A percentile compares a stretch with the other conserved stretches of the same genome.
Conservation (phyloP, 495 filamentous ascomycete genomes). For the Xylaria flabelliformis region DNA sequence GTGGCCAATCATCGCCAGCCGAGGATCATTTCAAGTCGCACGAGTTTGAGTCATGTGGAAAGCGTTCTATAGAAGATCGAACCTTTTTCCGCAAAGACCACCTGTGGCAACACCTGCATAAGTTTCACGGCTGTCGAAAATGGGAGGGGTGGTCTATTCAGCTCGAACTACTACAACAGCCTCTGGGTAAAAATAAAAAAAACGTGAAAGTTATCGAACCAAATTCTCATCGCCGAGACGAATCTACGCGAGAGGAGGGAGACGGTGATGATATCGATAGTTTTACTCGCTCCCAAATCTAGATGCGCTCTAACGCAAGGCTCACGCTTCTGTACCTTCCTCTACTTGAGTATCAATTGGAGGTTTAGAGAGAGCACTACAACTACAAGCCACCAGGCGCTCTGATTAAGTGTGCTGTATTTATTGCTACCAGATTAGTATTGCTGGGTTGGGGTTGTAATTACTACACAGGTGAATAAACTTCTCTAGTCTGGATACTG, state of each 20-base stretch:
- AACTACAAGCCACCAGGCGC: not conserved
- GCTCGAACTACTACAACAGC: not conserved
- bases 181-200: too few species aligned
- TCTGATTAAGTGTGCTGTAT: not conserved
- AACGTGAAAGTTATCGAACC: not conserved
- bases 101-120: slow-evolving; percentile 66
- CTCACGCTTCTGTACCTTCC: not conserved
- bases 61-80: slow-evolving; percentile 55
- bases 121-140: slow-evolving; percentile 63
- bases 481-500: not conserved
- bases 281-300: not conserved
- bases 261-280: not conserved
- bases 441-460: not conserved
- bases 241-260: not conserved
- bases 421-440: not conserved
- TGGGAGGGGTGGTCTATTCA: slow-evolving; percentile 39
- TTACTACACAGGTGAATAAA: not conserved
- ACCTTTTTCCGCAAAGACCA: slow-evolving; percentile 70
- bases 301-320: not conserved
- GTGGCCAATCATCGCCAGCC: slow-evolving; percentile 49
- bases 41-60: slow-evolving; percentile 61
- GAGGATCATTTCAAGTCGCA: slow-evolving; percentile 60
- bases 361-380: not conserved
- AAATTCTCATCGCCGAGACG: not conserved
- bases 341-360: not conserved